Evolutionary conservation across 1,284 basidiomycete genomes (phyloP).

Genomic region (Pholiota adiposa): DNA sequence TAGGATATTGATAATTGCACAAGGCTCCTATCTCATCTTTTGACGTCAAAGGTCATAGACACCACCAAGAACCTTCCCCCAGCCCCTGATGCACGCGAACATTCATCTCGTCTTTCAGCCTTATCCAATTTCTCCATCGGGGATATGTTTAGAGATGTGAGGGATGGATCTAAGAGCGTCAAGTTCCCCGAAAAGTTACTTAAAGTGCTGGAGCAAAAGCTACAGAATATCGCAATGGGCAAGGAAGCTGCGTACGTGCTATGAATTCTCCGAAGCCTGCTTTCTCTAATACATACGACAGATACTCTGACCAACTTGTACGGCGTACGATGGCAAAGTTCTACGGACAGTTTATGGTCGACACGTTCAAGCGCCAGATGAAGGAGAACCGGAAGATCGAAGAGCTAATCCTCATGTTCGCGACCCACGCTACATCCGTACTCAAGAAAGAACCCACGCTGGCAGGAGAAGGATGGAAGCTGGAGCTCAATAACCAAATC

Average conservation of each 20-base stretch:
- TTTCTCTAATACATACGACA: conserved; percentile 32
- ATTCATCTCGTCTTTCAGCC: conserved; percentile 70
- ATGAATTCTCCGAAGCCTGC: not conserved
- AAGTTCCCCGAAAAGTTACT: conserved; percentile 93
- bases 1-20: conserved; percentile 16
- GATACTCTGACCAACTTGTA: conserved; percentile 87
- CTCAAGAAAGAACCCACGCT: conserved; percentile 83
- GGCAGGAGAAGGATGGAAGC: conserved; percentile 88
- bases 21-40: conserved; percentile 71
- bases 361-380: conserved; percentile 85
- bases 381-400: conserved; percentile 97
- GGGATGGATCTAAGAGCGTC: conserved; percentile 79
- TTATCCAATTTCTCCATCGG: conserved; percentile 80
- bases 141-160: conserved; percentile 81
- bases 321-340: conserved; percentile 89
- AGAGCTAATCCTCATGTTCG: conserved; percentile 95
- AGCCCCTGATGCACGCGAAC: conserved; percentile 52
- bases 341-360: conserved; percentile 87
- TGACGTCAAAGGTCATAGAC: conserved; percentile 64
- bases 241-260: conserved; percentile 79
- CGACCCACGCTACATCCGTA: conserved; percentile 84
- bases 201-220: conserved; percentile 84
- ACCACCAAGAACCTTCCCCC: conserved; percentile 27
- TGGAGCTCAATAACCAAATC: conserved; percentile 91
- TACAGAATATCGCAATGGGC: conserved; percentile 92